Evolutionary conservation across 75 land plant genomes (phyloP).

Genomic region (Larix kaempferi): DNA sequence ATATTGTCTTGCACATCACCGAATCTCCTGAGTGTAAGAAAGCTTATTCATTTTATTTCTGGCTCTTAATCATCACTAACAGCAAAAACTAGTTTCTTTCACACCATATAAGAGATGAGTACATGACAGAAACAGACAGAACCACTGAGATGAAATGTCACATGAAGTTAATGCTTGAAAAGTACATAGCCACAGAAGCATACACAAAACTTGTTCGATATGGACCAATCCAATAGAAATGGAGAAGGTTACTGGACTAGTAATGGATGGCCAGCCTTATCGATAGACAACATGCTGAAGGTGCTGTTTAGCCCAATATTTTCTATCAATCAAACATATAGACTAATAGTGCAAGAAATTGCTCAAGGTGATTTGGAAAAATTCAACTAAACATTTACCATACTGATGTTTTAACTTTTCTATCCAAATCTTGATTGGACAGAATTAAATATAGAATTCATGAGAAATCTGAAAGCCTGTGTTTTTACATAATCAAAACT

Average conservation of each 20-base stretch:
- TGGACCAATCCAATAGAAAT: neutral
- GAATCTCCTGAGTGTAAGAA: too few relatives aligned
- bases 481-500: neutral
- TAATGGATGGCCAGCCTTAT: neutral
- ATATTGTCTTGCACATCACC: too few relatives aligned
- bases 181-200: neutral
- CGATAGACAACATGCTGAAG: neutral
- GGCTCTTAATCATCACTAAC: too few relatives aligned
- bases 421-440: constrained; percentile 1
- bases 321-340: neutral
- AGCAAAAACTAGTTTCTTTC: too few relatives aligned
- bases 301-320: neutral
- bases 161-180: neutral
- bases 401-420: neutral
- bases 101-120: too few relatives aligned
- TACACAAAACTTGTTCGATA: neutral
- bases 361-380: neutral
- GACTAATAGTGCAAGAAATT: neutral
- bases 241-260: neutral
- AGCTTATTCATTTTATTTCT: too few relatives aligned
- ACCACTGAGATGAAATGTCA: too few relatives aligned
- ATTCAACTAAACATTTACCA: neutral
- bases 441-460: neutral
- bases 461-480: neutral
- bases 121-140: too few relatives aligned